Evolutionary conservation across 176 grass and related monocot genomes (phyloP), one percentile per base, ranked within the genome.

Genomic region (Guadua angustifolia): DNA sequence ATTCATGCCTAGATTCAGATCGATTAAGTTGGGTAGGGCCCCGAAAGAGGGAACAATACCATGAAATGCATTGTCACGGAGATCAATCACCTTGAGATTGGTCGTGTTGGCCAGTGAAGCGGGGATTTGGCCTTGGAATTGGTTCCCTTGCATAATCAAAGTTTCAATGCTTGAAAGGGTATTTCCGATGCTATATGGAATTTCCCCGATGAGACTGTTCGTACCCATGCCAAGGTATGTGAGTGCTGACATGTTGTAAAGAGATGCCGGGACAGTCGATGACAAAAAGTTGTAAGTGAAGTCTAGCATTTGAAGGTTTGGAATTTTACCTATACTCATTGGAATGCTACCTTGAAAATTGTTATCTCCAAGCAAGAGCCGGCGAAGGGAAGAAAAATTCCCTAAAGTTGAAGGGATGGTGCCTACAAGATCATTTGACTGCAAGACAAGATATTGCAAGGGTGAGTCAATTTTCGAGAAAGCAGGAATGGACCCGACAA

Each of bases 351-450:
- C 64, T 15, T 83, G 3, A 9, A 89, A n/a, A 19, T 14, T 24
- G 61, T 92, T 89, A 0, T 42, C 14, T 1, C 19, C 60, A 67
- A 92, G 82, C 5, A 77, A 11, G 25, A 92, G 82, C 38, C 15
- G 46, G 7, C 5, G 3, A 52, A 92, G 64, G 8, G 64, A 67
- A 29, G 90, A 52, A 6, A 82, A 55, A 19, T 92, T 85, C 9
- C 78, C 86, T 21, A 92, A 1, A 12, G 66, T 44, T 17, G 71
- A 21, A n/a, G 91, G 91, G 47, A 92, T 80, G 16, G 7, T 71
- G 3, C 87, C 87, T 3, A 14, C 7, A 50, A 92, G 79, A 9
- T 52, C 13, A 39, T 92, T 92, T 1, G 24, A 19, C 0, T 4
- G 24, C 8, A 92, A 44, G 15, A 59, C 16, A 2, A 88, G 44